Base-by-base conservation (phyloP, 1,284 basidiomycete species). In the Malassezia nana region DNA sequence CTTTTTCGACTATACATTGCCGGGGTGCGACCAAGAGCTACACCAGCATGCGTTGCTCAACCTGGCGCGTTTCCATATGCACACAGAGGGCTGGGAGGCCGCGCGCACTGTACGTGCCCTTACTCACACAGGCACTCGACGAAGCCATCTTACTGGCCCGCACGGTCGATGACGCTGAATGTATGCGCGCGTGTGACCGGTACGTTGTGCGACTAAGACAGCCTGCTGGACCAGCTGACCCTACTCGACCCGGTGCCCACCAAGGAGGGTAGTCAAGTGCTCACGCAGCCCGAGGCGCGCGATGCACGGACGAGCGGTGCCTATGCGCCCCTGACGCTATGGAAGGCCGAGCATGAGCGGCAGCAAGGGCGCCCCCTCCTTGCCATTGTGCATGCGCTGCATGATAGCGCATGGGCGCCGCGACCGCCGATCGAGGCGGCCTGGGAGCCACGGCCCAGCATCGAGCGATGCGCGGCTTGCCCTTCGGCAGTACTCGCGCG, bases 401-500 rank as follows among this genome's bases (percentile, higher is more conserved):
- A 45, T 10, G 49, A 56, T 39, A 24, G 48, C 9, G 29, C 31
- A 18, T 56, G 54, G 54, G 40, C 30, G 16, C 30, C 54, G 18
- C 48, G 54, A 4, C 7, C 26, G 12, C 33, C 54, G 5, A 24
- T 31, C 20, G 30, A 35, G 18, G 20, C 49, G 5, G 43, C 30
- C 6, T 56, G 54, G 54, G 54, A 56, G 35, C 54, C 54, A 40
- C 54, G 54, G 29, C 54, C 49, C 18, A 56, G 54, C 35, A 47
- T 56, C 7, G 54, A 51, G 44, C 54, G 49, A 10, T 39, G 44
- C 15, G 48, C 54, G 9, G 54, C 49, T 10, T 51, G 48, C 20
- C 44, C 54, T 12, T 56, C 48, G 12, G 48, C 54, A 20, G 33
- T 56, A 25, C 49, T 56, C 8, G 48, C 54, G 8, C 54, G 45